Conservation (phyloP, 2,329 filamentous ascomycete species). For the Ophiostoma quercus region DNA sequence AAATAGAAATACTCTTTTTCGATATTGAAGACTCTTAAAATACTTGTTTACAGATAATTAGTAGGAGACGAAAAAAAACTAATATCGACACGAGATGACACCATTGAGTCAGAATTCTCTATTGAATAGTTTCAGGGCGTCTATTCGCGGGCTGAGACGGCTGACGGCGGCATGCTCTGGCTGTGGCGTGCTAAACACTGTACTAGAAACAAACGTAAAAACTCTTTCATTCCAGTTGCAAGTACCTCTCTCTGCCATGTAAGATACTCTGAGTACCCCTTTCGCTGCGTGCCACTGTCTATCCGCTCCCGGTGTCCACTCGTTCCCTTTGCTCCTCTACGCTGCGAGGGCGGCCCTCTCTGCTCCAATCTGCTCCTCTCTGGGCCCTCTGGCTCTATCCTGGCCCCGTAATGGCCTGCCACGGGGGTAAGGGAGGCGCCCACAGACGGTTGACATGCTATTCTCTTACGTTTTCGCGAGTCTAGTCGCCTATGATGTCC, state of each 20-base stretch:
- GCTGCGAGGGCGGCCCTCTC: background rate
- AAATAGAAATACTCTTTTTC: slow-evolving; percentile 10
- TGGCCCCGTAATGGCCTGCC: background rate
- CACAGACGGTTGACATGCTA: background rate
- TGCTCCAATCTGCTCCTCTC: background rate
- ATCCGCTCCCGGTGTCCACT: background rate
- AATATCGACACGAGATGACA: background rate
- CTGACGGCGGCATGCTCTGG: background rate
- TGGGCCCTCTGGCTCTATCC: too few relatives aligned
- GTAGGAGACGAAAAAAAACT: background rate
- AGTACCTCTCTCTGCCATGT: background rate
- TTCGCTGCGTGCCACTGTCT: background rate
- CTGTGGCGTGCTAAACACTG: background rate
- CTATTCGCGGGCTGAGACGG: slow-evolving; percentile 1
- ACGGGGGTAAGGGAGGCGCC: background rate
- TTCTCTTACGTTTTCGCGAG: slow-evolving; percentile 7
- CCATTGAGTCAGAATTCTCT: background rate
- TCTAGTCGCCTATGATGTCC: background rate
- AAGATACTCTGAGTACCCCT: background rate
- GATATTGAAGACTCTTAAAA: background rate
- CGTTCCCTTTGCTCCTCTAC: background rate
- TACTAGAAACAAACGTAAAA: background rate
- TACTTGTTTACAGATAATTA: background rate
- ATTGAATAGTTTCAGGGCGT: background rate
- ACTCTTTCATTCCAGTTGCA: slow-evolving; percentile 2